These are phyloP conservation scores for Euphorbia peplus DNA, from an alignment of 345 rosid species.

Conservation along the genomic window DNA sequence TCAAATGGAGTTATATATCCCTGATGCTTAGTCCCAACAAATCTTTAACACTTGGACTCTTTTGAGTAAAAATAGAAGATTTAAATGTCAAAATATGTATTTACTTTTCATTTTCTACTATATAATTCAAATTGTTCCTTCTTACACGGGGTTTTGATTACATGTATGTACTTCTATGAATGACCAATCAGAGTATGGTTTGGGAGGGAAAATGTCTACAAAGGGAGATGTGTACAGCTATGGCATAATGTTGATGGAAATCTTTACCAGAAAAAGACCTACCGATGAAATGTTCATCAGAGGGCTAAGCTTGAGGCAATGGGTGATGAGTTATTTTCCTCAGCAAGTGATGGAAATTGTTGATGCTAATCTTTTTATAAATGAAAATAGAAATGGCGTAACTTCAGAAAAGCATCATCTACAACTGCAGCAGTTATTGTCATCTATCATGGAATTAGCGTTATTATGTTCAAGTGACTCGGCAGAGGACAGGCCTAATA, in stretches of 20 bases:
- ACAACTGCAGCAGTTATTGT: neutral
- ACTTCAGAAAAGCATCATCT: conserved; percentile 1
- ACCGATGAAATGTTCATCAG: conserved; percentile 3
- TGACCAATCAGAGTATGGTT: conserved; percentile 14
- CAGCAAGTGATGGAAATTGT: neutral
- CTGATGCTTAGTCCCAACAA: too few species aligned
- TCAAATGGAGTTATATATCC: too few species aligned
- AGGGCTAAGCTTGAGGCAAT: conserved; percentile 18
- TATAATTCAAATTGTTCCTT: too few species aligned
- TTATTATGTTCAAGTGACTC: neutral
- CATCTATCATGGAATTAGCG: conserved; percentile 7
- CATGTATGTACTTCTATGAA: too few species aligned
- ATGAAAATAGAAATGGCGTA: neutral
- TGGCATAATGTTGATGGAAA: conserved; percentile 20
- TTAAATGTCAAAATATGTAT: too few species aligned
- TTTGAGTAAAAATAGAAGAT: too few species aligned
- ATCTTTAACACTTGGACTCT: too few species aligned
- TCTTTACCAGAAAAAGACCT: conserved; percentile 22
- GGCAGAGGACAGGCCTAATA: neutral
- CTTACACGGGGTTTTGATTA: too few species aligned
- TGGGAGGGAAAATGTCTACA: conserved; percentile 11
- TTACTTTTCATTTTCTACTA: too few species aligned
- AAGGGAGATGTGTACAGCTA: conserved; percentile 17
- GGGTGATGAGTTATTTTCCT: conserved; percentile 13
- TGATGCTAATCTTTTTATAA: conserved; percentile 12